Conservation (phyloP, 805 yeast genomes). For the Saccharomycopsis fermentans region DNA sequence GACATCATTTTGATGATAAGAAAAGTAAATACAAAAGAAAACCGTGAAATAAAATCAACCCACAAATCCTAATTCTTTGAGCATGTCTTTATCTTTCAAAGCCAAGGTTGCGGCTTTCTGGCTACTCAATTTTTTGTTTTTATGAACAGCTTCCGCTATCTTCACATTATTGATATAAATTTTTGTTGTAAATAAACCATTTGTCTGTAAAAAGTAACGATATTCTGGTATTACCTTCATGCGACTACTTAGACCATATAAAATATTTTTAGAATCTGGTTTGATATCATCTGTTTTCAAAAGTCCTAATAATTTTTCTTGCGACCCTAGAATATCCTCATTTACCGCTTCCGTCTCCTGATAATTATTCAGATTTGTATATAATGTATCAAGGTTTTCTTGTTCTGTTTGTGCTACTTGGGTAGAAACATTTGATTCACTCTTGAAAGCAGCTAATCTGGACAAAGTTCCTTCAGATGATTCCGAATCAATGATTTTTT, state of each 20-base stretch:
- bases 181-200: background rate
- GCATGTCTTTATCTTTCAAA: background rate
- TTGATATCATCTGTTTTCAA: background rate
- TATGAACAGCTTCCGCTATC: slow-evolving; percentile 3
- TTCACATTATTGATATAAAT: background rate
- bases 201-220: background rate
- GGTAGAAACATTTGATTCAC: no score
- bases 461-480: background rate
- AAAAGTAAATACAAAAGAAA: no score
- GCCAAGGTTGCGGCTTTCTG: slow-evolving; percentile 11
- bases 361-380: background rate
- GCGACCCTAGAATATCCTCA: background rate
- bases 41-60: background rate
- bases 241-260: slow-evolving; percentile 1
- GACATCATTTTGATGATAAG: no score
- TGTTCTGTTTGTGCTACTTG: background rate
- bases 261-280: background rate
- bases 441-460: no score
- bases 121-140: slow-evolving; percentile 8
- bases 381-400: background rate
- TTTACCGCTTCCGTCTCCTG: background rate
- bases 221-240: slow-evolving; percentile 2
- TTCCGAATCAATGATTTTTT: background rate
- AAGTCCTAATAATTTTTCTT: background rate
- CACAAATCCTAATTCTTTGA: background rate